These are phyloP conservation scores for Neurospora sp. DNA, from an alignment of 495 filamentous ascomycete genomes.

Conservation along the genomic window DNA sequence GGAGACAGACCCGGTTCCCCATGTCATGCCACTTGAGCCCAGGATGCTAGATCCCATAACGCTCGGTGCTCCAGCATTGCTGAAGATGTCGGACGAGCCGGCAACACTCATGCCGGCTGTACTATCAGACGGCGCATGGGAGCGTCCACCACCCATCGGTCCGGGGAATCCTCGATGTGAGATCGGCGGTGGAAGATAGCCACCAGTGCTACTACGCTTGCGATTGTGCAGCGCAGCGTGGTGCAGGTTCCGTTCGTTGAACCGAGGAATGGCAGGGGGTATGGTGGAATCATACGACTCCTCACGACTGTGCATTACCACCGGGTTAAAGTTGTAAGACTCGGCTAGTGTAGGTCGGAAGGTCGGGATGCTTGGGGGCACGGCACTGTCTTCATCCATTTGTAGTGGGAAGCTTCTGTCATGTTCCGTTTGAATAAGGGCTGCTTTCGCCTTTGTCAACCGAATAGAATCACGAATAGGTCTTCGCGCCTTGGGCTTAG, in stretches of 20 bases:
- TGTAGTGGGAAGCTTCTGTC: slow-evolving; percentile 9
- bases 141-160: slow-evolving; percentile 28
- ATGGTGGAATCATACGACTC: slow-evolving; percentile 49
- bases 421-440: slow-evolving; percentile 28
- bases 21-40: slow-evolving; percentile 31
- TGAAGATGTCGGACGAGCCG: slow-evolving; percentile 52
- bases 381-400: slow-evolving; percentile 10
- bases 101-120: slow-evolving; percentile 41
- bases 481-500: slow-evolving; percentile 30
- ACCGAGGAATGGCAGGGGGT: slow-evolving; percentile 71
- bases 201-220: slow-evolving; percentile 77
- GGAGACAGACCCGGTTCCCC: slow-evolving; percentile 31
- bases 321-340: slow-evolving; percentile 1
- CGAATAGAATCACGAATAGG: slow-evolving; percentile 85
- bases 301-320: slow-evolving; percentile 20
- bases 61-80: slow-evolving; percentile 20
- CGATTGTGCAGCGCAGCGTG: slow-evolving; percentile 48
- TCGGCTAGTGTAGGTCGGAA: slow-evolving; percentile 16
- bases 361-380: slow-evolving; percentile 18
- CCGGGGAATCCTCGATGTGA: slow-evolving; percentile 70
- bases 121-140: slow-evolving; percentile 38
- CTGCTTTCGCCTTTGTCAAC: slow-evolving; percentile 69
- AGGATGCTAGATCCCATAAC: slow-evolving; percentile 19
- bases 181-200: slow-evolving; percentile 51
- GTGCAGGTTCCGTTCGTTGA: slow-evolving; percentile 43